A percentile compares a stretch with the other conserved stretches of the same genome.
Conservation (phyloP, 2,329 filamentous ascomycete species). For the Geoglossum cookeanum region DNA sequence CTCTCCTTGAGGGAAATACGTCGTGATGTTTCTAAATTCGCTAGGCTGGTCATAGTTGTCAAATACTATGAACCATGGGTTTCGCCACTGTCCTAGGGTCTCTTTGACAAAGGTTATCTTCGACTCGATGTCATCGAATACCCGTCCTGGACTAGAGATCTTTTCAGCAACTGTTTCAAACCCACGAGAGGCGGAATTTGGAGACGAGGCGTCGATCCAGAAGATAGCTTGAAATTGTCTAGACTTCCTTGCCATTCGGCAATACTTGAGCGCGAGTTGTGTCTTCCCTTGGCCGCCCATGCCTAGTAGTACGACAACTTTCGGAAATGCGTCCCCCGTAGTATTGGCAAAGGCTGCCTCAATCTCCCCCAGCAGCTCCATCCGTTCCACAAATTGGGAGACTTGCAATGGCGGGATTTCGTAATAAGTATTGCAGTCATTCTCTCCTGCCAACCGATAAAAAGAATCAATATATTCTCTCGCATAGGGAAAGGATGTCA, state of each 20-base stretch:
- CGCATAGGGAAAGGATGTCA: no score
- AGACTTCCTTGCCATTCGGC: neutral
- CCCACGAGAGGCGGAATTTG: neutral
- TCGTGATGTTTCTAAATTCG: neutral
- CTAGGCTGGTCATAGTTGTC: slow-evolving; percentile 5
- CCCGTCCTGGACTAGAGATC: neutral
- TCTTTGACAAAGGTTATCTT: neutral
- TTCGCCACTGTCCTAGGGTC: neutral
- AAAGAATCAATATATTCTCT: neutral
- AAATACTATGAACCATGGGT: slow-evolving; percentile 4
- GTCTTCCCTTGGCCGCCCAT: slow-evolving; percentile 2
- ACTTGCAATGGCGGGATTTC: slow-evolving; percentile 1
- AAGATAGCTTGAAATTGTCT: slow-evolving; percentile 1
- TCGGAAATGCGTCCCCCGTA: neutral
- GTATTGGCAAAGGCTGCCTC: neutral
- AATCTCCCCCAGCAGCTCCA: neutral
- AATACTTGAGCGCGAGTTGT: neutral
- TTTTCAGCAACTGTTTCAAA: slow-evolving; percentile 4
- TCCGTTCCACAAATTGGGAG: neutral
- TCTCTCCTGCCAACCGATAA: no score
- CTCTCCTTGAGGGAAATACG: slow-evolving; percentile 2
- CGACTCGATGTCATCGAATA: neutral
- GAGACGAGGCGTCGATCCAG: neutral
- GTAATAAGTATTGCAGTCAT: neutral
- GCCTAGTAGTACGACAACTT: slow-evolving; percentile 1